Conservation (phyloP, 495 filamentous ascomycete species). For the Aspergillus saccharolyticus region DNA sequence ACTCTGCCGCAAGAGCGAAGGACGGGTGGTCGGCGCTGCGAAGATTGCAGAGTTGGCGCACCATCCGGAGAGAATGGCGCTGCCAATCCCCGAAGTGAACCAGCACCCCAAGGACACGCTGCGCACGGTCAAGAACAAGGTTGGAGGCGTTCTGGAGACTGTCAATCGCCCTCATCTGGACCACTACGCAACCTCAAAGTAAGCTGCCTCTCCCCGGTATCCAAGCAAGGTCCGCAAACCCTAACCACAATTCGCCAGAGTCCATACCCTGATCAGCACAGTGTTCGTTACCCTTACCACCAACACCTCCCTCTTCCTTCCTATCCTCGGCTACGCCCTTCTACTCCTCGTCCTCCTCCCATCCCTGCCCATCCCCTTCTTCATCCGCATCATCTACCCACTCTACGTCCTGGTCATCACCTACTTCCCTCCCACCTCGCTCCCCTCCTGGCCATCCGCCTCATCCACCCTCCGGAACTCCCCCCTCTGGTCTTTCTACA, state of each 20-base stretch:
- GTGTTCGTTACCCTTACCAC: not conserved
- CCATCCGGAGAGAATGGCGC: slow-evolving; percentile 6
- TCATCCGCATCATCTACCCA: slow-evolving; percentile 26
- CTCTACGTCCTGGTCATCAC: slow-evolving; percentile 68
- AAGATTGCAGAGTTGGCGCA: slow-evolving; percentile 12
- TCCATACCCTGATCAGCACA: not conserved
- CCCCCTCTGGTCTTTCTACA: slow-evolving; percentile 18
- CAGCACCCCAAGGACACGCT: not conserved
- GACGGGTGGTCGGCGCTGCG: slow-evolving; percentile 9
- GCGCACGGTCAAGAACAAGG: not conserved
- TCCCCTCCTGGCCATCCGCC: slow-evolving; percentile 60
- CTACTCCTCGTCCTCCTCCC: slow-evolving; percentile 5
- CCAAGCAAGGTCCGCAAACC: not conserved
- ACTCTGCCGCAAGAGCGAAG: slow-evolving; percentile 1
- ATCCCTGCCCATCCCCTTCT: slow-evolving; percentile 1
- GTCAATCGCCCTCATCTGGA: not conserved
- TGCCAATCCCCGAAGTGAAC: slow-evolving; percentile 6
- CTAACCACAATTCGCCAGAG: not conserved
- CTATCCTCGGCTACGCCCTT: slow-evolving; percentile 1
- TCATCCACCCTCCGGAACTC: slow-evolving; percentile 56
- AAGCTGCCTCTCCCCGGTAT: not conserved
- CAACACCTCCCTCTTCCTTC: not conserved
- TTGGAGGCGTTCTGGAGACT: slow-evolving; percentile 7
- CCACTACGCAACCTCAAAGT: not conserved
- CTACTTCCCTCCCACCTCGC: slow-evolving; percentile 60